These are phyloP conservation scores for Phyllosticta citrichinensis DNA, from an alignment of 2,329 filamentous ascomycete genomes.

Conservation along the genomic window DNA sequence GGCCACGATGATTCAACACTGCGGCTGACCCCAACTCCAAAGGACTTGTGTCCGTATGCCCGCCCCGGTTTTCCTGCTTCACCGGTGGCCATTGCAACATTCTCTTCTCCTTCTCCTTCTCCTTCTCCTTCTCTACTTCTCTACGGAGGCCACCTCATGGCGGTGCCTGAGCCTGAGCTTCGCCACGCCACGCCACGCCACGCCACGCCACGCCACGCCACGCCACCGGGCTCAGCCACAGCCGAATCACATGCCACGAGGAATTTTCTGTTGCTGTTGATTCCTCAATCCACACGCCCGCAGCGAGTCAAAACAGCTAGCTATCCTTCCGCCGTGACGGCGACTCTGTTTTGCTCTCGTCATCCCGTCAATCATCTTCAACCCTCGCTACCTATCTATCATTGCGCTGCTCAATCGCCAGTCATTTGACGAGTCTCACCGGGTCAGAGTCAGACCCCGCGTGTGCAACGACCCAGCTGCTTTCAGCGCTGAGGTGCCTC, in stretches of 20 bases:
- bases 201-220: background rate
- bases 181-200: background rate
- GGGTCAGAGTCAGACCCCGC: background rate
- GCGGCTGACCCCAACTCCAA: background rate
- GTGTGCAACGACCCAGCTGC: constrained; percentile 5
- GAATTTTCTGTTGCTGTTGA: background rate
- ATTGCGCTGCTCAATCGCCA: constrained; percentile 4
- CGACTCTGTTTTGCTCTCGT: background rate
- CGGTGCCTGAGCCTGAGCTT: no score
- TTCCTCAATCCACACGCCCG: no score
- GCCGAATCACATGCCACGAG: constrained; percentile 9
- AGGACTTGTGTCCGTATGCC: constrained; percentile 5
- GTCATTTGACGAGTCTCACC: constrained; percentile 9
- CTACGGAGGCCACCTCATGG: no score
- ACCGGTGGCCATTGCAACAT: background rate
- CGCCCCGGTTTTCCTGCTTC: background rate
- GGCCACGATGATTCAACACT: constrained; percentile 4
- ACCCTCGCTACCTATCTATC: no score
- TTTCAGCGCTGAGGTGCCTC: background rate
- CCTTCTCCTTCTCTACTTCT: no score
- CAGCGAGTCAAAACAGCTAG: background rate
- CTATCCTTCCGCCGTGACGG: background rate
- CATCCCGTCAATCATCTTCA: background rate
- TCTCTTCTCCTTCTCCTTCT: no score
- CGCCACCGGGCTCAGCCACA: background rate